Base-by-base conservation (phyloP, 495 filamentous ascomycete genomes). In the Xylaria acuta region DNA sequence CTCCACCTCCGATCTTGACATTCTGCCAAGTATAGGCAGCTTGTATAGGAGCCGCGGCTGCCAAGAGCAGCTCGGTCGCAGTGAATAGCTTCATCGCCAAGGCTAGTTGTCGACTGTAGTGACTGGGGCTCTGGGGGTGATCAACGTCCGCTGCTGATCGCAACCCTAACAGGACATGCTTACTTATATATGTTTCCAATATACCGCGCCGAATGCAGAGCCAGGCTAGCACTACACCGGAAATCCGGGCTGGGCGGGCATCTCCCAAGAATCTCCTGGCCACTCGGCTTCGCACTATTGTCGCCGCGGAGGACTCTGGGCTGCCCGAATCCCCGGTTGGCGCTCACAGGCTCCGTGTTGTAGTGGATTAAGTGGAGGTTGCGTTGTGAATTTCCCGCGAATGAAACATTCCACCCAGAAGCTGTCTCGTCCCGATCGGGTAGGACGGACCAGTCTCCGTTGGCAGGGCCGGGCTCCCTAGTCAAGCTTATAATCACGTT, bases 1-100 rank as follows among this genome's bases (percentile, higher is more conserved):
- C 89, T n/a, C 89, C 89, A 16, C 87, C 86, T 22, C 83, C 84
- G 30, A 84, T 82, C 69, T 81, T 80, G 70, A 84, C 84, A 63
- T 86, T 86, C 75, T 83, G 77, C 84, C 84, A 86, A 9, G 58
- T 80, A 66, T 80, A 80, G 20, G 81, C 83, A 36, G 77, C 79
- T 20, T 74, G 68, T 22, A 67, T 72, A 14, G 64, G 71, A n/a
- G 72, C 62, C n/a, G 65, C 69, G 20, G 75, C 79, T 49, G 78
- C 76, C 22, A 79, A 74, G 43, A 84, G 78, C 74, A 82, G 77
- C 75, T 78, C 76, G 27, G 78, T 71, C n/a, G 70, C 74, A 34
- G 76, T 74, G 64, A 73, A 56, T 64, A 74, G 67, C 77, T 79
- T 84, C 81, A 83, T 83, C 59, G 60, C 59, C 60, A 43, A 56